Evolutionary conservation across 2,329 filamentous ascomycete species (phyloP).

Genomic region (Lizonia empirigonia): DNA sequence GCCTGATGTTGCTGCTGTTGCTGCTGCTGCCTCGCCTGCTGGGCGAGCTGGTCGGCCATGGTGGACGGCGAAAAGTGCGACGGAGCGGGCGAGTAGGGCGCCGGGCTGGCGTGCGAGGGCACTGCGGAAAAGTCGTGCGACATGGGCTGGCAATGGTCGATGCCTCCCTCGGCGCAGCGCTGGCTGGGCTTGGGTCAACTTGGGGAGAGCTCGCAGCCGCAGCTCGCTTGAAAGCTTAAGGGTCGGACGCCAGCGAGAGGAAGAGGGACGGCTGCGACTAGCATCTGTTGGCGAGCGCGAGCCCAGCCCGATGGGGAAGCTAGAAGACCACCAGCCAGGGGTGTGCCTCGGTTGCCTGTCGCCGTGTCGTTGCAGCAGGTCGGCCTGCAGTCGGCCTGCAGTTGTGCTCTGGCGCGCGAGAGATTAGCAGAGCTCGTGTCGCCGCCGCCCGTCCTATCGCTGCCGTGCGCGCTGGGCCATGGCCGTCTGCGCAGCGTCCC

Average conservation of each 20-base stretch:
- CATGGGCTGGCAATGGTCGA: conserved; percentile 40
- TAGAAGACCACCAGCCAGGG: conserved; percentile 20
- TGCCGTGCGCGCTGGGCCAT: not conserved
- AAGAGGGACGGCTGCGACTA: conserved; percentile 25
- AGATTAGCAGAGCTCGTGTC: conserved; percentile 21
- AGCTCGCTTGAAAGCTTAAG: conserved; percentile 31
- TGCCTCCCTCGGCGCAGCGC: conserved; percentile 32
- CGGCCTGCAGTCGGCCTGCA: conserved; percentile 9
- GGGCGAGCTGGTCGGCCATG: conserved; percentile 44
- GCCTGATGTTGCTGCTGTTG: conserved; percentile 25
- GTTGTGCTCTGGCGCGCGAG: conserved; percentile 18
- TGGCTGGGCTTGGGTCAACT: conserved; percentile 19
- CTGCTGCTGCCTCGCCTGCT: conserved; percentile 37
- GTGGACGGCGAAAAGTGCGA: conserved; percentile 40
- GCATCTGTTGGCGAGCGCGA: conserved; percentile 31
- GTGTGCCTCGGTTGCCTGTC: conserved; percentile 24
- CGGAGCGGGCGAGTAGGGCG: conserved; percentile 41
- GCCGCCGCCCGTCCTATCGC: not conserved
- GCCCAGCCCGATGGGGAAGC: conserved; percentile 23
- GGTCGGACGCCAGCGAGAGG: conserved; percentile 15
- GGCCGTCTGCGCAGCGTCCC: not conserved
- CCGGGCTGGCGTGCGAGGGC: conserved; percentile 25
- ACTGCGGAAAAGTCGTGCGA: conserved; percentile 38
- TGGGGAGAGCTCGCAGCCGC: conserved; percentile 24
- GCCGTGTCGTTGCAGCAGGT: conserved; percentile 20